These are phyloP conservation scores for Candida glucosophila DNA, from an alignment of 1,139 yeast genomes.

Conservation along the genomic window DNA sequence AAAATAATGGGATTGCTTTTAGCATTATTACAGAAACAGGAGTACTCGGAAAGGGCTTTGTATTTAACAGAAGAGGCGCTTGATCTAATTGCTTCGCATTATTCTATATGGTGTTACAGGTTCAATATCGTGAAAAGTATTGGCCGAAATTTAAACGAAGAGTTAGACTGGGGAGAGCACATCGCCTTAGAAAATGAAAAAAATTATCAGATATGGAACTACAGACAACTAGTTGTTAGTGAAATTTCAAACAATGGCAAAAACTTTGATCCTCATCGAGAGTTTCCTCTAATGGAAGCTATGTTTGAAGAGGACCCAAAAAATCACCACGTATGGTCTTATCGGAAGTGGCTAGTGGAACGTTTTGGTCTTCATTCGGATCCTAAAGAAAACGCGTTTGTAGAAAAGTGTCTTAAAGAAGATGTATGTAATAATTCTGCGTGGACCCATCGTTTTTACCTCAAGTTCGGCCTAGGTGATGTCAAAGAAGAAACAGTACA, in stretches of 20 bases:
- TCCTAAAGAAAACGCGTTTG: slow-evolving; percentile 44
- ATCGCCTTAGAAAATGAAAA: slow-evolving; percentile 73
- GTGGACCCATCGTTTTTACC: slow-evolving; percentile 80
- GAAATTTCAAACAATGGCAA: no score
- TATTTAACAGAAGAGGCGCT: slow-evolving; percentile 58
- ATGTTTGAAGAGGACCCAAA: slow-evolving; percentile 76
- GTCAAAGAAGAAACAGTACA: slow-evolving; percentile 9
- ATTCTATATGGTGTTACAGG: slow-evolving; percentile 84
- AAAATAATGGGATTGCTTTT: slow-evolving; percentile 52
- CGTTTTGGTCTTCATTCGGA: slow-evolving; percentile 39
- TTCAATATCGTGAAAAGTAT: slow-evolving; percentile 42
- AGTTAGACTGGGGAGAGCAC: slow-evolving; percentile 70
- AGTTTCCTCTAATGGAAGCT: slow-evolving; percentile 51
- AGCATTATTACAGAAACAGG: slow-evolving; percentile 51
- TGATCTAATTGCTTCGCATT: slow-evolving; percentile 78
- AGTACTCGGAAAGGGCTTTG: slow-evolving; percentile 64
- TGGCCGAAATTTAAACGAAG: slow-evolving; percentile 32
- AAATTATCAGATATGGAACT: slow-evolving; percentile 95
- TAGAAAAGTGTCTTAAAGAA: slow-evolving; percentile 36
- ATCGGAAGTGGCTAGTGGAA: slow-evolving; percentile 70
- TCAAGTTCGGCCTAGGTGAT: slow-evolving; percentile 22
- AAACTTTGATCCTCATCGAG: slow-evolving; percentile 42
- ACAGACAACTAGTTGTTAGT: slow-evolving; percentile 56
- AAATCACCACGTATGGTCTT: slow-evolving; percentile 96
- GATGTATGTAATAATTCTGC: slow-evolving; percentile 90